Evolutionary conservation across 768 basidiomycete genomes (phyloP).

Genomic region (Boletus rubroflammeus): DNA sequence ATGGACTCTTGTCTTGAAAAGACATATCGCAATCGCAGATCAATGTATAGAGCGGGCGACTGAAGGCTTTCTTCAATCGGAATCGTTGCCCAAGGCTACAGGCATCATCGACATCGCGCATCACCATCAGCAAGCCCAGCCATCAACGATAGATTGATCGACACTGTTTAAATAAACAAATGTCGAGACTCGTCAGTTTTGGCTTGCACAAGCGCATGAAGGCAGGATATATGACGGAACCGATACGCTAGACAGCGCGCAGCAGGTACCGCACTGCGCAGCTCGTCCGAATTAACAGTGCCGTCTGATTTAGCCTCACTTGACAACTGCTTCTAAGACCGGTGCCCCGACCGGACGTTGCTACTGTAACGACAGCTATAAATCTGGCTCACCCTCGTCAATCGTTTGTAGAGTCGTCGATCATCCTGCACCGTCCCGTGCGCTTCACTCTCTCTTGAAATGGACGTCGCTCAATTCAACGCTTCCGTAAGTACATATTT

Average conservation of each 20-base stretch:
- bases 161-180: not conserved
- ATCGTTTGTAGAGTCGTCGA: not conserved
- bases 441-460: not conserved
- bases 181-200: not conserved
- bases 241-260: not conserved
- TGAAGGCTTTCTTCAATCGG: not conserved
- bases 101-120: not conserved
- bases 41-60: not conserved
- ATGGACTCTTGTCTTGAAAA: too few species aligned
- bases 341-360: not conserved
- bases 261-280: not conserved
- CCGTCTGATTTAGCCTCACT: not conserved
- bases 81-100: not conserved
- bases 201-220: not conserved
- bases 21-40: not conserved
- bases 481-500: conserved; percentile 7
- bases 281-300: not conserved
- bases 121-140: too few species aligned
- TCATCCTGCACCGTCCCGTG: not conserved
- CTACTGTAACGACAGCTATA: not conserved
- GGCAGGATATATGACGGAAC: not conserved
- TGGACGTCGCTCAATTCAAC: conserved; percentile 20
- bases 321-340: not conserved
- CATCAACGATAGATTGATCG: not conserved
- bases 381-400: not conserved